Conservation (phyloP, 805 yeast species). For the baker's yeast (Saccharomyces cerevisiae) region DNA sequence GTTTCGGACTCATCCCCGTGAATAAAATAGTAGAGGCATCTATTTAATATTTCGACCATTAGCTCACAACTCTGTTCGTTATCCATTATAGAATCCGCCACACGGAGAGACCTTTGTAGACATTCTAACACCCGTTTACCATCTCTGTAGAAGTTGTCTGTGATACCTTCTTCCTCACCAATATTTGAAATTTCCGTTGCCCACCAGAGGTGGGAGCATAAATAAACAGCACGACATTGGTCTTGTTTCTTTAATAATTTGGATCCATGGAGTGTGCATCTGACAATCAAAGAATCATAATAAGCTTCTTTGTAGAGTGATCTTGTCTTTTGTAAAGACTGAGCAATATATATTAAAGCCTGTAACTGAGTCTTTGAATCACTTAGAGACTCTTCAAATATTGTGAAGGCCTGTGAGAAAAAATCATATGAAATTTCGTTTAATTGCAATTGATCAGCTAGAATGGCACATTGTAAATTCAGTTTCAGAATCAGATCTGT, state of each 20-base stretch:
- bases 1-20: conserved; percentile 19
- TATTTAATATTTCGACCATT: conserved; percentile 82
- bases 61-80: conserved; percentile 54
- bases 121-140: conserved; percentile 83
- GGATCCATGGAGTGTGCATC: conserved; percentile 80
- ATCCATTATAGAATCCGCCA: conserved; percentile 93
- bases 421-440: conserved; percentile 79
- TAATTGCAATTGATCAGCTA: conserved; percentile 69
- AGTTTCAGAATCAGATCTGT: conserved; percentile 35
- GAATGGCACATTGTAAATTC: conserved; percentile 57
- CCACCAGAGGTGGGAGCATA: conserved; percentile 93
- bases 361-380: conserved; percentile 49
- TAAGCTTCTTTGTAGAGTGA: conserved; percentile 35
- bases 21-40: conserved; percentile 76
- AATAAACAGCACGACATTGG: conserved; percentile 81
- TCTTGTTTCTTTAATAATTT: conserved; percentile 85
- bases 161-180: conserved; percentile 39
- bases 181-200: conserved; percentile 53
- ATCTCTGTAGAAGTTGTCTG: conserved; percentile 32
- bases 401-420: conserved; percentile 77
- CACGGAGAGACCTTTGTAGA: conserved; percentile 75
- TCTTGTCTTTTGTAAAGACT: conserved; percentile 44
- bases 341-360: conserved; percentile 42
- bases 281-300: conserved; percentile 74
- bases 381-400: conserved; percentile 61